Base-by-base conservation (phyloP, 345 rosid species). In the Geranium brycei region DNA sequence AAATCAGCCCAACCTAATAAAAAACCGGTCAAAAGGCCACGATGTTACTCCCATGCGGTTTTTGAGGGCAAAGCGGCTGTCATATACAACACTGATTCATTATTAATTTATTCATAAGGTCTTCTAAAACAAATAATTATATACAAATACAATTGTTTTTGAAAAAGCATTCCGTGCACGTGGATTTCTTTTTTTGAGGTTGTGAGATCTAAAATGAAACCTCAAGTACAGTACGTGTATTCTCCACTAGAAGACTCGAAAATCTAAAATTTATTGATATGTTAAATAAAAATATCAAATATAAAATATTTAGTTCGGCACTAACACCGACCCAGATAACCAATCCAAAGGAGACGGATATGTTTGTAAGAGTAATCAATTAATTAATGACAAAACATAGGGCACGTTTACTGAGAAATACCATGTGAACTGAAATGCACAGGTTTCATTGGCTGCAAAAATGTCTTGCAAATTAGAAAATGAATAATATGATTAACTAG, bases 311-410 rank as follows among this genome's bases (percentile, higher is more conserved):
- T 58, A 57, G 71, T 55, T 62, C 69, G 69, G 66, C 58, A 63
- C 68, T 75, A 71, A 63, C 86, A 80, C 92, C 88, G 91, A 69
- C 87, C 85, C 69, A 62, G 60, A 47, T 65, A 69, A 76, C 92
- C 90, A 86, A 76, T 82, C 72, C 76, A 38, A 68, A 63, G 60
- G 55, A 65, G 82, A 80, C 86, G 80, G 77, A 84, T 86, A 84
- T 86, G 85, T 86, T 81, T 77, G 76, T 77, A 32, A 53, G 51
- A 56, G 23, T 41, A 41, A 63, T 65, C 76, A 60, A 61, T 51
- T 60, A 31, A 38, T 69, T 56, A 55, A 63, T 74, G 57, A 38
- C 62, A 18, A 60, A 66, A 71, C 63, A 69, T 73, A 17, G 64
- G 77, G 83, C 82, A 74, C 83, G 64, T 60, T 69, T 71, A 62